These are phyloP conservation scores for Cladorrhinum sp. DNA, from an alignment of 2,329 filamentous ascomycete species.

Conservation along the genomic window DNA sequence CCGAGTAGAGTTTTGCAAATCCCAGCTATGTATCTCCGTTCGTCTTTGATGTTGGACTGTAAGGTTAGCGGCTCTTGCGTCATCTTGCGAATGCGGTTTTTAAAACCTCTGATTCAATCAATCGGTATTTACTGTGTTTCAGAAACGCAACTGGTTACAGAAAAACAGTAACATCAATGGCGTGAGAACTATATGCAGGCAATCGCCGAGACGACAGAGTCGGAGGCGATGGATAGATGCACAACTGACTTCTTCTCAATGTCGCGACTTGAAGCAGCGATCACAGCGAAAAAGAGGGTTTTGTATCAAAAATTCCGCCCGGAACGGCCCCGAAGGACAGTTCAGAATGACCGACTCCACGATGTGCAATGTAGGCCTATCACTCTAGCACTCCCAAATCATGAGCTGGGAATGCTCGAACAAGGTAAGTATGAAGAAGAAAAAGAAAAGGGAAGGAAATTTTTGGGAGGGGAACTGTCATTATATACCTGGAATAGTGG, in stretches of 20 bases:
- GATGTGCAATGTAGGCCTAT: conserved; percentile 7
- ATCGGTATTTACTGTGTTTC: too few relatives aligned
- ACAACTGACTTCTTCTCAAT: neutral
- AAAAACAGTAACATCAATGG: too few relatives aligned
- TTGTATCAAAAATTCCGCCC: conserved; percentile 6
- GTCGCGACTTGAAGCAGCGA: neutral
- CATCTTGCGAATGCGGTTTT: conserved; percentile 3
- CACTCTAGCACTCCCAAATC: neutral
- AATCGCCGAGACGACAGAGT: too few relatives aligned
- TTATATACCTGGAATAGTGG: conserved; percentile 9
- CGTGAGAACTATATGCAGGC: too few relatives aligned
- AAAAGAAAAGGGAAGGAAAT: conserved; percentile 19
- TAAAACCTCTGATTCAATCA: neutral
- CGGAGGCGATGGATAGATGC: too few relatives aligned
- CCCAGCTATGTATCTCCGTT: neutral
- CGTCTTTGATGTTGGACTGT: neutral
- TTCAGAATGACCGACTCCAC: neutral
- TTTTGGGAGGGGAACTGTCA: neutral
- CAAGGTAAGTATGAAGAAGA: conserved; percentile 12
- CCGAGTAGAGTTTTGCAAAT: neutral
- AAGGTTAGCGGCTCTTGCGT: conserved; percentile 5
- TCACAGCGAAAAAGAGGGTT: conserved; percentile 1
- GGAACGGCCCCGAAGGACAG: conserved; percentile 3
- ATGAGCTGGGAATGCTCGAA: neutral
- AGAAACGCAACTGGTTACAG: too few relatives aligned